Evolutionary conservation across 2,329 filamentous ascomycete species (phyloP).

Genomic region (Ophiocordyceps camponoti-saundersi): DNA sequence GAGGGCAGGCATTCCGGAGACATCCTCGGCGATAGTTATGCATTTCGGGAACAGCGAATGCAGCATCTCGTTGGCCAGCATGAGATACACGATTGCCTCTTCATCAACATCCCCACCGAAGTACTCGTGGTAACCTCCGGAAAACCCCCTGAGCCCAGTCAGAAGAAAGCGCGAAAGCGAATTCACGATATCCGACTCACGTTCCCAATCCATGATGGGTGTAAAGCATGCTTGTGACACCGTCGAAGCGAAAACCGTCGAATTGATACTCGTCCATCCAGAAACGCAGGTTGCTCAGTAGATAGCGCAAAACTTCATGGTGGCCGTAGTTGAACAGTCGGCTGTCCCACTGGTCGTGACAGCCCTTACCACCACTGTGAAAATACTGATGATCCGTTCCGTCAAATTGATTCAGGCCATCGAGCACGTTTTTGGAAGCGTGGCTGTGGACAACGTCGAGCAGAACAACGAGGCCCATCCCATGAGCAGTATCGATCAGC

Average conservation of each 20-base stretch:
- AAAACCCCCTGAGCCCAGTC: constrained; percentile 56
- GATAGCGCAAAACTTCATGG: constrained; percentile 89
- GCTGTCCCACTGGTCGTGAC: constrained; percentile 91
- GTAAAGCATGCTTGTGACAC: constrained; percentile 98
- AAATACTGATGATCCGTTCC: constrained; percentile 93
- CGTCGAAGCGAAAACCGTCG: constrained; percentile 94
- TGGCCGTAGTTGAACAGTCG: constrained; percentile 92
- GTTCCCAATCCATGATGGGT: constrained; percentile 91
- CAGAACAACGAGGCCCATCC: constrained; percentile 76
- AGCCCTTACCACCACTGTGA: constrained; percentile 68
- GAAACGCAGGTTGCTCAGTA: constrained; percentile 87
- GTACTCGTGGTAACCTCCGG: constrained; percentile 95
- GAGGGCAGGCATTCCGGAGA: constrained; percentile 96
- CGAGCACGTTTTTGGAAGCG: constrained; percentile 90
- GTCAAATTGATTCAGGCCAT: constrained; percentile 92
- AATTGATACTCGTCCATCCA: constrained; percentile 99
- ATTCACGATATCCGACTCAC: constrained; percentile 32
- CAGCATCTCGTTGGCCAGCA: constrained; percentile 91
- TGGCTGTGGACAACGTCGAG: constrained; percentile 96
- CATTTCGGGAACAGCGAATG: constrained; percentile 74
- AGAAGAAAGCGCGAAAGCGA: not conserved
- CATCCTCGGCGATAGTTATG: constrained; percentile 92
- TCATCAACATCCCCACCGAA: constrained; percentile 82
- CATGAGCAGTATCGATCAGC: constrained; percentile 85
- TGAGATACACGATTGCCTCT: constrained; percentile 86